Conservation (phyloP, 805 yeast genomes). For the Wickerhamomyces rabaulensis region DNA sequence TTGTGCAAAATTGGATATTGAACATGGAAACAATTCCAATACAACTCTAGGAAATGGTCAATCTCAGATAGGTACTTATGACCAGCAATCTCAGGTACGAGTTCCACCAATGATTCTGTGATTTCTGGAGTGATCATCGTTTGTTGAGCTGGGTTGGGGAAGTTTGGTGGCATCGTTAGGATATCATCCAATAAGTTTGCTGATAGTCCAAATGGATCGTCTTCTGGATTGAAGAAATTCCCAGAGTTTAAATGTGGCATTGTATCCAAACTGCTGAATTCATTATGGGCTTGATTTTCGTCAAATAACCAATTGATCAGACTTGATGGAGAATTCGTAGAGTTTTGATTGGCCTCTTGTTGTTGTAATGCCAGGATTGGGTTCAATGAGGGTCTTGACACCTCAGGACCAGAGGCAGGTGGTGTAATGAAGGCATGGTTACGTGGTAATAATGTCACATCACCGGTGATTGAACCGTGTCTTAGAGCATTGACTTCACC, state of each 20-base stretch:
- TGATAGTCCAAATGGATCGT: constrained; percentile 26
- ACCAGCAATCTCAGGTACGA: constrained; percentile 18
- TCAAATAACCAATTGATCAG: constrained; percentile 26
- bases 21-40: constrained; percentile 27
- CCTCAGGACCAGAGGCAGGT: background rate
- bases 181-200: constrained; percentile 23
- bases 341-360: constrained; percentile 5
- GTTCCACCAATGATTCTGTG: constrained; percentile 8
- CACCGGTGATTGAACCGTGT: constrained; percentile 7
- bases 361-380: background rate
- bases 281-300: constrained; percentile 14
- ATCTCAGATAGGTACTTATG: constrained; percentile 19
- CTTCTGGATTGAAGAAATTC: constrained; percentile 24
- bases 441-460: background rate
- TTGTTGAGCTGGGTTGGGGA: constrained; percentile 25
- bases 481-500: constrained; percentile 23
- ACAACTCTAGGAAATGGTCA: constrained; percentile 22
- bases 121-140: constrained; percentile 22
- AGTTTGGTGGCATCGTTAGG: constrained; percentile 25
- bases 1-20: constrained; percentile 46
- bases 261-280: constrained; percentile 8
- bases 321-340: constrained; percentile 17
- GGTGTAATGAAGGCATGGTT: background rate
- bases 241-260: constrained; percentile 18
- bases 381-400: background rate